Base-by-base conservation (phyloP, 495 filamentous ascomycete genomes). In the Podospora comata region DNA sequence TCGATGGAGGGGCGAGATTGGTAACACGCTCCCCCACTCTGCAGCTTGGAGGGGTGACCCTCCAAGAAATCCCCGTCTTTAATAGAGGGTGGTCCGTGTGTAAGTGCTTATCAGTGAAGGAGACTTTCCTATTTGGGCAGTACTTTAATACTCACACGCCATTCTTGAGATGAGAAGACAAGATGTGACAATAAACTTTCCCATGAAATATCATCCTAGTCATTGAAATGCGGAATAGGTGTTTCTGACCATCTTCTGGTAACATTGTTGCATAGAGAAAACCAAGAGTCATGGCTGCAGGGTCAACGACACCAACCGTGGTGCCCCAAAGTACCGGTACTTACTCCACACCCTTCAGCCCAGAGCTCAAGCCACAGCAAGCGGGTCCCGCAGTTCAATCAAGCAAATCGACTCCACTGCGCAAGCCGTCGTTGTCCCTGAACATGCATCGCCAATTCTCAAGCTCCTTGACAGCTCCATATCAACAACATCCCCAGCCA, bases 291-390 rank as follows among this genome's bases (percentile, higher is more conserved):
- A 48, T 48, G 3, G 39, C 39, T 48, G 39, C 39, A 48, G 9
- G 39, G 9, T 48, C 39, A 48, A 48, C 39, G 39, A 48, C 13
- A 11, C 39, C 39, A 48, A 48, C 39, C 9, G 2, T 48, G 9
- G 9, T 16, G 34, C 34, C 34, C 34, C 39, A 16, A 61, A 30
- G 27, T 61, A 61, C 2, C 59, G 20, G 23, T 61, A 61, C 59
- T 27, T 61, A 7, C 28, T 20, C 59, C 59, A 18, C 16, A 61
- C 7, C 19, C 26, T 32, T 48, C 39, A 48, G 9, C 28, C 27
- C 23, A 27, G 20, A 61, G 59, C 59, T 61, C n/a, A 56, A 65
- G 63, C 63, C 63, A 34, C 63, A 57, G 48, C 53, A 58, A 65
- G 63, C 63, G 53, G 62, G 44, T 32, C 28, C 26, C 28, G 39